A percentile compares a stretch with the other conserved stretches of the same genome.
Conservation (phyloP, 164 flowering plant genomes). For the Kingdonia uniflora region DNA sequence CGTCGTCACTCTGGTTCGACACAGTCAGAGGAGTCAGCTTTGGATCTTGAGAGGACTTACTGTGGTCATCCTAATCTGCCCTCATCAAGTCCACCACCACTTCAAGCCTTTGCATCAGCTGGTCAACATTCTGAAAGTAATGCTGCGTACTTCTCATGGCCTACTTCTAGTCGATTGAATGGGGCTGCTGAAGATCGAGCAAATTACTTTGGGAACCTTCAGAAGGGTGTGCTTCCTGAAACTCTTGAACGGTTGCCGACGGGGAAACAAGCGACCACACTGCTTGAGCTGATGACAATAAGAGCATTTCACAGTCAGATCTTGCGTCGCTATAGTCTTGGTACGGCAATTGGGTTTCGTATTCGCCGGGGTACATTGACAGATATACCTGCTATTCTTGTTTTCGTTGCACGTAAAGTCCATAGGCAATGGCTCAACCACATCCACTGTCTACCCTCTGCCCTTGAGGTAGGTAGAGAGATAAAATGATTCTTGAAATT, state of each 20-base stretch:
- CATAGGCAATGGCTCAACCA: slow-evolving; percentile 80
- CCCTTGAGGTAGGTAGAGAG: slow-evolving; percentile 54
- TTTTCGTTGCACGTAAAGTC: slow-evolving; percentile 87
- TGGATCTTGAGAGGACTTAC: slow-evolving; percentile 64
- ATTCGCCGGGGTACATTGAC: slow-evolving; percentile 67
- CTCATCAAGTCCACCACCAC: slow-evolving; percentile 59
- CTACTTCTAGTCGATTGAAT: slow-evolving; percentile 59
- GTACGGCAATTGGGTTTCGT: slow-evolving; percentile 87
- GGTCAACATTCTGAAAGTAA: slow-evolving; percentile 73
- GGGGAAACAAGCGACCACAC: slow-evolving; percentile 81
- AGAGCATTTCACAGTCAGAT: slow-evolving; percentile 94
- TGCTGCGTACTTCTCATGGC: slow-evolving; percentile 97
- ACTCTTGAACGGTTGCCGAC: slow-evolving; percentile 56
- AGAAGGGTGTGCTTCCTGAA: slow-evolving; percentile 79
- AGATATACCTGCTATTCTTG: slow-evolving; percentile 84
- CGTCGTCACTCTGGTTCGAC: slow-evolving; percentile 58
- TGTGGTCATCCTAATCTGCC: slow-evolving; percentile 37
- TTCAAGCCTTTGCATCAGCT: slow-evolving; percentile 59
- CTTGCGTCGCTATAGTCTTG: slow-evolving; percentile 80
- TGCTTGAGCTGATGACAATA: slow-evolving; percentile 91
- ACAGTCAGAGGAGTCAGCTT: slow-evolving; percentile 75
- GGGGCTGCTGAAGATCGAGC: slow-evolving; percentile 88
- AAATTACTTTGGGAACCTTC: slow-evolving; percentile 82
- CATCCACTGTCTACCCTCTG: slow-evolving; percentile 62
- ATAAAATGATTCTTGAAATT: no score